These are phyloP conservation scores for Quercus agrifolia DNA, from an alignment of 306 rosid species.

Conservation along the genomic window DNA sequence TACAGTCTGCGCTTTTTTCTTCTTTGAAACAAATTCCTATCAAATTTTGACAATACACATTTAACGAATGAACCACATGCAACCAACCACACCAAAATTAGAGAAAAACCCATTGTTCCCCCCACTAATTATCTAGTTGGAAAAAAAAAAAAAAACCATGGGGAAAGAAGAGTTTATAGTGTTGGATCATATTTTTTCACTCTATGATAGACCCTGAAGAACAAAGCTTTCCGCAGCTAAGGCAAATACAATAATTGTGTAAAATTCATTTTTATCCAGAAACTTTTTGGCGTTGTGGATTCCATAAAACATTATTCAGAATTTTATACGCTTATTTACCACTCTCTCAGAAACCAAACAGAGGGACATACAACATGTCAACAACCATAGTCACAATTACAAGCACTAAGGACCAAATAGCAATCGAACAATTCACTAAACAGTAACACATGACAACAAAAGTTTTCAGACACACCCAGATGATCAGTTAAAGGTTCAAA, in stretches of 20 bases:
- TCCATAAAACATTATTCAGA: not conserved
- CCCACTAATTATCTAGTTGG: not conserved
- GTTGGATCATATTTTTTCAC: not conserved
- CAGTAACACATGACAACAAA: not conserved
- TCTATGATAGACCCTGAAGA: not conserved
- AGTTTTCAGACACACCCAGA: not conserved
- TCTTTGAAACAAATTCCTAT: slow-evolving; percentile 54
- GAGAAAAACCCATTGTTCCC: not conserved
- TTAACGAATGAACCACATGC: not conserved
- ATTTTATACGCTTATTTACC: not conserved
- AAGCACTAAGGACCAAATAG: not conserved
- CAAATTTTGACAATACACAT: not conserved
- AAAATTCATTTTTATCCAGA: not conserved
- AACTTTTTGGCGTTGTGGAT: not conserved
- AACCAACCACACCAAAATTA: not conserved
- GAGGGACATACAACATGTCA: not conserved
- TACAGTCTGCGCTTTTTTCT: slow-evolving; percentile 33
- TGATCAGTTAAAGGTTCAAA: not conserved
- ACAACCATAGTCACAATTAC: not conserved
- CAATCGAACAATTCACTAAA: not conserved
- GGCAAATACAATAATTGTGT: not conserved
- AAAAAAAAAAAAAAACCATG: too few relatives aligned
- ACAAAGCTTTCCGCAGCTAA: not conserved
- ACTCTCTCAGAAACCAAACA: not conserved
- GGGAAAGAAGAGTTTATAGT: too few relatives aligned